phyloP scores from a whole-genome alignment of 495 filamentous ascomycete species.

The Penicillium antarcticum region DNA sequence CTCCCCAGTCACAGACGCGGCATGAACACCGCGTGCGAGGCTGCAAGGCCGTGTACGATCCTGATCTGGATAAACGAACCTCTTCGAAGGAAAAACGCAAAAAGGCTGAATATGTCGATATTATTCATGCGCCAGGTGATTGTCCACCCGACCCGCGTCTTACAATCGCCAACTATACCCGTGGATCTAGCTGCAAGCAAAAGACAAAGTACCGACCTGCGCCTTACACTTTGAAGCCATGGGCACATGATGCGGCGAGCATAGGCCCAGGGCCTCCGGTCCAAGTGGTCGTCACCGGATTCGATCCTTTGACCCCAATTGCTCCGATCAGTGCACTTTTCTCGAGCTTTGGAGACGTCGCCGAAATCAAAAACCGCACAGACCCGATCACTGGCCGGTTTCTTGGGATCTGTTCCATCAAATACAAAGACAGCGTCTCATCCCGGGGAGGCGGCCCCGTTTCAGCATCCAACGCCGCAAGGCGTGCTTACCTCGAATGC shows the following conservation, averaged over 20 bases:
- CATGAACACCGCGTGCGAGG: conserved; percentile 63
- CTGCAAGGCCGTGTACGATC: conserved; percentile 70
- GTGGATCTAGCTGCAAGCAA: conserved; percentile 58
- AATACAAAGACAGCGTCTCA: conserved; percentile 72
- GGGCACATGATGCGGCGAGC: conserved; percentile 73
- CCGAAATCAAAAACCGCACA: conserved; percentile 83
- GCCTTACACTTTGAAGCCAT: conserved; percentile 75
- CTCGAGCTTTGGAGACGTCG: conserved; percentile 82
- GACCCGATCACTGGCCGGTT: conserved; percentile 91
- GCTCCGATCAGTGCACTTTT: conserved; percentile 78
- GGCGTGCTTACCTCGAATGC: conserved; percentile 61
- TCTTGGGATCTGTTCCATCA: conserved; percentile 85
- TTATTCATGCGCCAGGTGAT: conserved; percentile 65
- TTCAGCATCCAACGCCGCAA: conserved; percentile 73
- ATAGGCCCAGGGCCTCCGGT: conserved; percentile 84
- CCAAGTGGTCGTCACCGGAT: conserved; percentile 88
- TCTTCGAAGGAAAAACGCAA: conserved; percentile 62
- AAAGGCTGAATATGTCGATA: conserved; percentile 69
- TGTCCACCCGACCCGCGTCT: conserved; percentile 75
- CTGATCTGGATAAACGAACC: conserved; percentile 61
- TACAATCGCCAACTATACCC: conserved; percentile 57
- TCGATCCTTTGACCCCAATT: conserved; percentile 82
- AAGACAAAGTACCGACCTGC: conserved; percentile 69
- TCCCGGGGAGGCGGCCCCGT: conserved; percentile 47
- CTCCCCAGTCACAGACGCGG: conserved; percentile 56